Base-by-base conservation (phyloP, 78 protist genomes). In the Emiliania huxleyi region DNA sequence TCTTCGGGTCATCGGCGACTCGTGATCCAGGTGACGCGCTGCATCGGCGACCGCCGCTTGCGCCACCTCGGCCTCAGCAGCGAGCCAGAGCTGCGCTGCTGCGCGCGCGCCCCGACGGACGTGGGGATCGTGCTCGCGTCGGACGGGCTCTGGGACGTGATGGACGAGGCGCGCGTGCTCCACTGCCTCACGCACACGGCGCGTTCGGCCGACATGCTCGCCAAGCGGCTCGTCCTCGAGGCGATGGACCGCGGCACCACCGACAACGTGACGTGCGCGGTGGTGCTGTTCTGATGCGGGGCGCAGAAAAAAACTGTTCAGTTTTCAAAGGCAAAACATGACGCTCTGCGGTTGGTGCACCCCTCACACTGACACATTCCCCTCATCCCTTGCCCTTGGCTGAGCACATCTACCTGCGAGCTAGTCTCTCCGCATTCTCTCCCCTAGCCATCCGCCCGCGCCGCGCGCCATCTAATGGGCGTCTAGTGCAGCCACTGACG, bases 141-240 rank as follows among this genome's bases (percentile, higher is more conserved):
- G 23, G 93, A 91, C 38, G 93, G 93, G 49, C 49, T 91, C 8
- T 91, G 87, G 89, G 93, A 91, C 26, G 93, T 75, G 43, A 42
- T 91, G 90, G 0, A 45, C n/a, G 44, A 43, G 11, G 46, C n/a
- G 52, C 89, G 44, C 29, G 89, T 77, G 46, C 56, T 23, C 40
- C 37, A 42, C 55, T 44, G 26, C 49, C 35, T 21, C 29, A 2
- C 18, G 23, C 18, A 77, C 46, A 81, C 89, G 23, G 89, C 56
- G 56, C 37, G 26, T 5, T 81, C 89, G 26, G 29, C 89, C n/a
- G 89, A 81, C 56, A 43, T 81, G 56, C n/a, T 81, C 55, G 89
- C 89, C 23, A 43, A 44, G 40, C 46, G 89, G 56, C 89, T 81
- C 29, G 23, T 81, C 42, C 0, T 15, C 55, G 89, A 81, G 42